phyloP scores from a whole-genome alignment of 2,329 filamentous ascomycete genomes.

The Colletotrichum sp. region DNA sequence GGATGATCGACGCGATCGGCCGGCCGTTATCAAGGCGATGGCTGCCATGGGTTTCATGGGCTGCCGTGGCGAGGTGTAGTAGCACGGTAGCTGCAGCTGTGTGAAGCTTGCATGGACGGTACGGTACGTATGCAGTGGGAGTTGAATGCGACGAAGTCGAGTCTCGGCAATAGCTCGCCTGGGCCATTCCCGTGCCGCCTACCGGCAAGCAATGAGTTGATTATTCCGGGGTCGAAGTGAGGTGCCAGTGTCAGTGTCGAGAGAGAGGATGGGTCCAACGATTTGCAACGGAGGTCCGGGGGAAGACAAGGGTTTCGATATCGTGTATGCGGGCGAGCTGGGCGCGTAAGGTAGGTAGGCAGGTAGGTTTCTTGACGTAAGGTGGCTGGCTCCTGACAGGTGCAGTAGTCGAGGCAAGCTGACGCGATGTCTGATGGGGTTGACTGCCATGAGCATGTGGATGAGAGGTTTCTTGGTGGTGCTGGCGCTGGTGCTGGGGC shows the following conservation, averaged over 20 bases:
- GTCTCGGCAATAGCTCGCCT: not conserved
- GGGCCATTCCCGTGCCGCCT: not conserved
- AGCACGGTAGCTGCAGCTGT: not conserved
- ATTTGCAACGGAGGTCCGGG: conserved; percentile 21
- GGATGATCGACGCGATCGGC: conserved; percentile 19
- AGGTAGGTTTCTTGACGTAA: not conserved
- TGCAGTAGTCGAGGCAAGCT: not conserved
- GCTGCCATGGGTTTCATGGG: conserved; percentile 1
- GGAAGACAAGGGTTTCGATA: conserved; percentile 11
- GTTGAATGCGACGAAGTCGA: not conserved
- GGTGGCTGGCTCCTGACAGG: conserved; percentile 5
- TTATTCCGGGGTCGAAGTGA: not conserved
- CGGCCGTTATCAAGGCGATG: conserved; percentile 12
- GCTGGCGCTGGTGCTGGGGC: not conserved
- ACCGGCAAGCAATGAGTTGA: not conserved
- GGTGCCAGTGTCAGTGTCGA: not conserved
- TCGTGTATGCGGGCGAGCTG: not conserved
- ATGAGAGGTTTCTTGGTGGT: not conserved
- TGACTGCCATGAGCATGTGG: not conserved
- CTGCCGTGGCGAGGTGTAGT: not conserved
- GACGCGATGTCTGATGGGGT: not conserved
- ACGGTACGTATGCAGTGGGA: not conserved
- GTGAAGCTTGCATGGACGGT: not conserved
- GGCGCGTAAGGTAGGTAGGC: not conserved
- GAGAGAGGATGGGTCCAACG: not conserved